These are phyloP conservation scores for Cupressus sempervirens DNA, from an alignment of 75 land plant species.

Conservation along the genomic window DNA sequence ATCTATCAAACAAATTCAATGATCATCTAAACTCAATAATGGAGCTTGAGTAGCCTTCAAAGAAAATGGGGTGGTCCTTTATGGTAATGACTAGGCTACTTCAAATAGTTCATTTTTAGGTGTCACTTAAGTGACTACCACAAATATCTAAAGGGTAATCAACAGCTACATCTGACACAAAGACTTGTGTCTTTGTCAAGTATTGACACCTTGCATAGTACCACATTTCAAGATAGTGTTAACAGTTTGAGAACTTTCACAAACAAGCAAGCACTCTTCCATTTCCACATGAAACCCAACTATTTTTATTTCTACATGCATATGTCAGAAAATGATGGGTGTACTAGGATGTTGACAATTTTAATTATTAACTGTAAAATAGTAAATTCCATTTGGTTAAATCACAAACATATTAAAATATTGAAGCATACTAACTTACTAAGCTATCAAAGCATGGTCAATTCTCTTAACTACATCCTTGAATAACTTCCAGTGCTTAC, in stretches of 20 bases:
- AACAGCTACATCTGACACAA: not conserved
- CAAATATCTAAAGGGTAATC: not conserved
- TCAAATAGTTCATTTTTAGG: not conserved
- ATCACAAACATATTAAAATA: not conserved
- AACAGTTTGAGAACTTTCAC: not conserved
- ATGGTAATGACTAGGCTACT: not conserved
- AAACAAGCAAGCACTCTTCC: not conserved
- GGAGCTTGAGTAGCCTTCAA: not conserved
- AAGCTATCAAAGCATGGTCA: not conserved
- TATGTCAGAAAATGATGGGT: not conserved
- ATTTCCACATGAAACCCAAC: not conserved
- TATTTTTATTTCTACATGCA: not conserved
- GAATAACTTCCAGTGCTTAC: not conserved
- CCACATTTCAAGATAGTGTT: not conserved
- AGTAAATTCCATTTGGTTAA: not conserved
- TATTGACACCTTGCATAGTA: not conserved
- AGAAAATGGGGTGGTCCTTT: not conserved
- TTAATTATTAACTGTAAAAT: not conserved
- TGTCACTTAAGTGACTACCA: not conserved
- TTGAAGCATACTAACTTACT: not conserved
- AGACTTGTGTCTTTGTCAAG: not conserved
- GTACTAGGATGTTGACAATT: not conserved
- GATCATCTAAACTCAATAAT: not conserved
- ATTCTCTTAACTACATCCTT: not conserved
- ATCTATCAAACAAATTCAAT: not conserved